Conservation (phyloP, 768 basidiomycete species). For the Collybia sordida region DNA sequence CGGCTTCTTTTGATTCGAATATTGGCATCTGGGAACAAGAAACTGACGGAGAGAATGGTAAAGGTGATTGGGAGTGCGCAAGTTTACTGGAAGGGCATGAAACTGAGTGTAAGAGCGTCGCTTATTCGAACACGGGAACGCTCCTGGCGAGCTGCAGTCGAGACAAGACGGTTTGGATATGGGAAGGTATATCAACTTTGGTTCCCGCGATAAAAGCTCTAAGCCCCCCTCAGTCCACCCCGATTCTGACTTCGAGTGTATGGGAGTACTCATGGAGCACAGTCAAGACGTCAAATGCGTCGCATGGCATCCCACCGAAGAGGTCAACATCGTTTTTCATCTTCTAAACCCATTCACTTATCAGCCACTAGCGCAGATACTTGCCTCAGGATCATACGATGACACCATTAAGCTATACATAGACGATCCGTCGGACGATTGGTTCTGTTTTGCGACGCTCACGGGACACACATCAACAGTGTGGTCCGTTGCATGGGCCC, state of each 20-base stretch:
- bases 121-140: slow-evolving; percentile 74
- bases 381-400: slow-evolving; percentile 96
- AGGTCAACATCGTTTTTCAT: slow-evolving; percentile 49
- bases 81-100: slow-evolving; percentile 92
- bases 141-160: slow-evolving; percentile 92
- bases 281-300: slow-evolving; percentile 95
- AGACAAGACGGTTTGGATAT: slow-evolving; percentile 98
- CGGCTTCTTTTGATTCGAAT: slow-evolving; percentile 92
- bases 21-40: slow-evolving; percentile 89
- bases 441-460: slow-evolving; percentile 85
- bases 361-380: slow-evolving; percentile 56
- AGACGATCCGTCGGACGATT: slow-evolving; percentile 93
- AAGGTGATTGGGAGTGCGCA: slow-evolving; percentile 84
- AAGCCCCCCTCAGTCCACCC: slow-evolving; percentile 63
- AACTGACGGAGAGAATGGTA: slow-evolving; percentile 35
- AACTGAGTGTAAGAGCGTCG: slow-evolving; percentile 92
- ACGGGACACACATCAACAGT: slow-evolving; percentile 85
- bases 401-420: slow-evolving; percentile 92
- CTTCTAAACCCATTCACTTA: slow-evolving; percentile 11
- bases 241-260: slow-evolving; percentile 91
- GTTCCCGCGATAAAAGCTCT: slow-evolving; percentile 3
- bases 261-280: slow-evolving; percentile 96
- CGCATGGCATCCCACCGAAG: slow-evolving; percentile 93
- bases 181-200: slow-evolving; percentile 70
- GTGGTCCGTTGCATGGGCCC: slow-evolving; percentile 85